Evolutionary conservation across 192 early-diverging fungal genomes (phyloP).

Genomic region (Ambispora gerdemannii): DNA sequence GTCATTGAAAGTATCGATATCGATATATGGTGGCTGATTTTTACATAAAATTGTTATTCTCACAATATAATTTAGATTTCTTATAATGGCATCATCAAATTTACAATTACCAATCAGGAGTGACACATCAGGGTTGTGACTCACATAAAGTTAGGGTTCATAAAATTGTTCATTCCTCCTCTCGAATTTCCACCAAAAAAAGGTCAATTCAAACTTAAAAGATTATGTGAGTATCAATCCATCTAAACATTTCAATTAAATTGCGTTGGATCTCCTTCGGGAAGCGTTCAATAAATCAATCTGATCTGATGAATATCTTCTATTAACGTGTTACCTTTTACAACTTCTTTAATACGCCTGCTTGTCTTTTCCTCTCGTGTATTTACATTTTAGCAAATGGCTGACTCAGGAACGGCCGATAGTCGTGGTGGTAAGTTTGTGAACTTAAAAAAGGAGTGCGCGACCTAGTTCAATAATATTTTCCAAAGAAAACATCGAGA

Average conservation of each 20-base stretch:
- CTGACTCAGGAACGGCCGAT: constrained; percentile 76
- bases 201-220: constrained; percentile 16
- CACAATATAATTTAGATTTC: too few species aligned
- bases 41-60: too few species aligned
- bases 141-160: constrained; percentile 1
- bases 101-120: neutral
- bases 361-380: neutral
- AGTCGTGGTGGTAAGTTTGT: constrained; percentile 56
- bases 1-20: too few species aligned
- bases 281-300: neutral
- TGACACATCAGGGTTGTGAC: neutral
- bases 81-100: too few species aligned
- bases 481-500: constrained; percentile 6
- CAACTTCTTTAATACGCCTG: neutral
- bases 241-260: neutral
- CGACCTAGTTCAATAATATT: neutral
- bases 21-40: too few species aligned
- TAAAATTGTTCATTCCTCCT: constrained; percentile 12
- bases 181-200: constrained; percentile 24
- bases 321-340: neutral
- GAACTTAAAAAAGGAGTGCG: neutral
- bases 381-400: constrained; percentile 59
- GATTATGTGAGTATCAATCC: constrained; percentile 31
- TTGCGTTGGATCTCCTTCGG: neutral
- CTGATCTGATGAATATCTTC: neutral